Percentiles rank a stretch among this genome's conserved stretches.
phyloP scores from a whole-genome alignment of 345 rosid species.

The Noccaea bulbosa region DNA sequence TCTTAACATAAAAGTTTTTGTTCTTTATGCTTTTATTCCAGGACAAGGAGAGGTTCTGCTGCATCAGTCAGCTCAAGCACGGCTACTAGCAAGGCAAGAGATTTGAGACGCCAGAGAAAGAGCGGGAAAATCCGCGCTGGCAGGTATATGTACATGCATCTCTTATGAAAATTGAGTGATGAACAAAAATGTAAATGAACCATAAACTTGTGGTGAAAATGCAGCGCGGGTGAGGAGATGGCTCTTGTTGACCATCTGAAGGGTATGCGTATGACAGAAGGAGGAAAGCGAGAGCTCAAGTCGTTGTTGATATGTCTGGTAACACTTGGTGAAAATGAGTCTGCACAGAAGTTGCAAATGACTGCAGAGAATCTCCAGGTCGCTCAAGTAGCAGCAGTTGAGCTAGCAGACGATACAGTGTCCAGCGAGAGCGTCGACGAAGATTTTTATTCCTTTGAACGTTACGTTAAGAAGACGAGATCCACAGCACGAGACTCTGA shows the following conservation, averaged over 20 bases:
- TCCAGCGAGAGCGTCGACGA: conserved; percentile 62
- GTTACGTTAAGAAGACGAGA: conserved; percentile 50
- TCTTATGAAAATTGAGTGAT: conserved; percentile 1
- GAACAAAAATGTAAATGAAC: conserved; percentile 16
- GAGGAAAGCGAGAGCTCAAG: conserved; percentile 76
- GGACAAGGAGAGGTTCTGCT: conserved; percentile 75
- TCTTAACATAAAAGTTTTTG: conserved; percentile 1
- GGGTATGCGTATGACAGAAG: conserved; percentile 71
- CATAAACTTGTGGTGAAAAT: conserved; percentile 35
- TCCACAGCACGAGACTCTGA: conserved; percentile 52
- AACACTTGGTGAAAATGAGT: conserved; percentile 68
- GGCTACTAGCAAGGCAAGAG: conserved; percentile 73
- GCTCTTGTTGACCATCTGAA: conserved; percentile 94
- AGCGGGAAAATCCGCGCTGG: conserved; percentile 93
- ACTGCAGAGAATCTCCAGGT: conserved; percentile 75
- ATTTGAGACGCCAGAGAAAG: conserved; percentile 65
- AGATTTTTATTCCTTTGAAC: conserved; percentile 59
- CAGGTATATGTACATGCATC: conserved; percentile 52
- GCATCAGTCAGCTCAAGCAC: conserved; percentile 69
- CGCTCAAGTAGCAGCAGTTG: conserved; percentile 77
- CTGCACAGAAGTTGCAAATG: conserved; percentile 72
- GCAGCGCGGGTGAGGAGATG: conserved; percentile 93
- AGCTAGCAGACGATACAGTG: conserved; percentile 76
- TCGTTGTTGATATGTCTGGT: conserved; percentile 75
- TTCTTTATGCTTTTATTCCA: conserved; percentile 43